phyloP scores from a whole-genome alignment of 495 filamentous ascomycete genomes.

The Aspergillus panamensis region DNA sequence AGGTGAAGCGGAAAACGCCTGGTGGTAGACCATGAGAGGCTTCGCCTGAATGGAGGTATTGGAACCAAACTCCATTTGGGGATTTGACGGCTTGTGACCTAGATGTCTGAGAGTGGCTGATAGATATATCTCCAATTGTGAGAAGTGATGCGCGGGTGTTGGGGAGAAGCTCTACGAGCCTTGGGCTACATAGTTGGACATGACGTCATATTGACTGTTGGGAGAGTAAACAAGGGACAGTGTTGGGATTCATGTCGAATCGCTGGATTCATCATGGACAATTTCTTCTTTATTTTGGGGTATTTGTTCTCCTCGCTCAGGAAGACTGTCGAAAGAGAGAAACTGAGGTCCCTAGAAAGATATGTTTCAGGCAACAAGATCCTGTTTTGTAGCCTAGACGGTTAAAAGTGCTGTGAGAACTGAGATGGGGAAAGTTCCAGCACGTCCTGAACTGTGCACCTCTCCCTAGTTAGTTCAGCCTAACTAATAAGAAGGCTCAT shows the following conservation, averaged over 20 bases:
- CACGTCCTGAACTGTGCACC: neutral
- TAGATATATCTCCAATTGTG: conserved; percentile 21
- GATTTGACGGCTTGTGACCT: conserved; percentile 56
- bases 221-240: too few relatives aligned
- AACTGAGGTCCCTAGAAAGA: too few relatives aligned
- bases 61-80: conserved; percentile 52
- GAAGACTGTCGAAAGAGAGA: neutral
- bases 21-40: conserved; percentile 60
- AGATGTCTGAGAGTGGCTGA: conserved; percentile 48
- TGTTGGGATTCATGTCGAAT: too few relatives aligned
- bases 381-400: conserved; percentile 1
- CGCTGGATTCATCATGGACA: too few relatives aligned
- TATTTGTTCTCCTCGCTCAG: too few relatives aligned
- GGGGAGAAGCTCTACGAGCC: too few relatives aligned
- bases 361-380: conserved; percentile 9
- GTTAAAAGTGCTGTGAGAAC: neutral
- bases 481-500: neutral
- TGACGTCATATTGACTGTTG: conserved; percentile 15
- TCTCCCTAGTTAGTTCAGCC: neutral
- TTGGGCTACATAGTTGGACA: neutral
- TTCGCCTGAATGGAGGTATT: conserved; percentile 63
- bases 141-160: too few relatives aligned
- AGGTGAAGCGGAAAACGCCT: conserved; percentile 46
- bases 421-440: neutral
- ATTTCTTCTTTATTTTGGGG: too few relatives aligned